Percentiles rank a stretch among this genome's conserved stretches.
Evolutionary conservation across 768 basidiomycete species (phyloP).

Genomic region (Boletellus ananiceps): DNA sequence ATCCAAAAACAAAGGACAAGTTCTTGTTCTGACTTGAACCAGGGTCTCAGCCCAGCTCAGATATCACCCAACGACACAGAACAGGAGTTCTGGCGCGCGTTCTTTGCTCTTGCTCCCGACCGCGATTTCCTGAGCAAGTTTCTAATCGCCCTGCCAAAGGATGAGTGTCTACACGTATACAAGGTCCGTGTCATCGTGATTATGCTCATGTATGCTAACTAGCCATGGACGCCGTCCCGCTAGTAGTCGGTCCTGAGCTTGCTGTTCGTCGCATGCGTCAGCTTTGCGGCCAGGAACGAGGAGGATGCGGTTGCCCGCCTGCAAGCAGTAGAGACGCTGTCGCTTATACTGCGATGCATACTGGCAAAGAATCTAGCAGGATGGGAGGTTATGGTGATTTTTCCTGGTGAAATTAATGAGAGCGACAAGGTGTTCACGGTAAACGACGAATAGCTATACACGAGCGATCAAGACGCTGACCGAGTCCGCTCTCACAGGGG

Average conservation of each 20-base stretch:
- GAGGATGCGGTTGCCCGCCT: conserved; percentile 14
- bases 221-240: conserved; percentile 9
- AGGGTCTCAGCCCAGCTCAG: conserved; percentile 42
- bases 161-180: conserved; percentile 42
- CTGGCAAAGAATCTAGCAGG: conserved; percentile 58
- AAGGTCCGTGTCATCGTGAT: conserved; percentile 40
- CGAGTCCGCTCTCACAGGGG: conserved; percentile 33
- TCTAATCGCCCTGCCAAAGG: conserved; percentile 42
- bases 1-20: neutral
- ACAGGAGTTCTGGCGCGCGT: conserved; percentile 47
- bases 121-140: conserved; percentile 39
- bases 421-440: conserved; percentile 60
- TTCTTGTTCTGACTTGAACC: conserved; percentile 2
- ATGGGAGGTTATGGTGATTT: conserved; percentile 70
- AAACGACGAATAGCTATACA: neutral
- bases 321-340: conserved; percentile 51
- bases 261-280: conserved; percentile 46
- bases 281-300: conserved; percentile 32
- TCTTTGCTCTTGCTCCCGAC: conserved; percentile 52
- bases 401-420: conserved; percentile 54
- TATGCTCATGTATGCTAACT: conserved; percentile 6
- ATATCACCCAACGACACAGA: conserved; percentile 43
- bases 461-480: neutral
- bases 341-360: conserved; percentile 42
- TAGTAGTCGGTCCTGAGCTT: conserved; percentile 48